phyloP scores from a whole-genome alignment of 2,329 filamentous ascomycete species.

The Ceratocystis diversiconidia region DNA sequence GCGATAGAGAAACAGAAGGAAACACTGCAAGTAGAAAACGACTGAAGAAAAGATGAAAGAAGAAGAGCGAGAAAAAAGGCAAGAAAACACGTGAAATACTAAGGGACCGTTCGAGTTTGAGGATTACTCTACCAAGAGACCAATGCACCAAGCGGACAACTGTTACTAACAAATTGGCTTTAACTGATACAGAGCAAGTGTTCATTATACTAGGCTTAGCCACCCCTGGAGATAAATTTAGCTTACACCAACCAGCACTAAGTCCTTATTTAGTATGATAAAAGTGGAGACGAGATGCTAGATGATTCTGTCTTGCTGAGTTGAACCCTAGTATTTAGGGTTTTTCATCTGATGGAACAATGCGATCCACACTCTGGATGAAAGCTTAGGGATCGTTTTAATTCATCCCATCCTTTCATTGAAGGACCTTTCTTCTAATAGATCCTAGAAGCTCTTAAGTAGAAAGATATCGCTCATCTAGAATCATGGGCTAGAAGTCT shows the following conservation, averaged over 20 bases:
- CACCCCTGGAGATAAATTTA: background rate
- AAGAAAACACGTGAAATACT: background rate
- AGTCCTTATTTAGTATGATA: background rate
- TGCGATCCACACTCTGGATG: too few relatives aligned
- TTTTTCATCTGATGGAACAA: too few relatives aligned
- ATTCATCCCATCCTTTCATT: too few relatives aligned
- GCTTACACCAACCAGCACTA: background rate
- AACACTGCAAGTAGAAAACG: background rate
- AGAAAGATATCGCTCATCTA: too few relatives aligned
- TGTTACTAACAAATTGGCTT: slow-evolving; percentile 1
- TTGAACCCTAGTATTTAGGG: background rate
- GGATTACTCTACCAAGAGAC: background rate
- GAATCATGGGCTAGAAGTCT: too few relatives aligned
- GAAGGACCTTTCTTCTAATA: too few relatives aligned
- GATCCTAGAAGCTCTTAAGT: too few relatives aligned
- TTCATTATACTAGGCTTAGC: background rate
- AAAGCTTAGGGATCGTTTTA: too few relatives aligned
- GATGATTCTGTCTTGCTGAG: background rate
- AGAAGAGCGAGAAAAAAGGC: background rate
- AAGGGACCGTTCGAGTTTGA: background rate
- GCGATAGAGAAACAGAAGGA: background rate
- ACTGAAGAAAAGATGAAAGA: background rate
- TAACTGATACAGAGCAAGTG: background rate
- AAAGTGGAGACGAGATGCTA: background rate
- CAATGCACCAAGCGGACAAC: background rate